Evolutionary conservation across 2,329 filamentous ascomycete genomes (phyloP).

Genomic region (Neonectria coccinea): DNA sequence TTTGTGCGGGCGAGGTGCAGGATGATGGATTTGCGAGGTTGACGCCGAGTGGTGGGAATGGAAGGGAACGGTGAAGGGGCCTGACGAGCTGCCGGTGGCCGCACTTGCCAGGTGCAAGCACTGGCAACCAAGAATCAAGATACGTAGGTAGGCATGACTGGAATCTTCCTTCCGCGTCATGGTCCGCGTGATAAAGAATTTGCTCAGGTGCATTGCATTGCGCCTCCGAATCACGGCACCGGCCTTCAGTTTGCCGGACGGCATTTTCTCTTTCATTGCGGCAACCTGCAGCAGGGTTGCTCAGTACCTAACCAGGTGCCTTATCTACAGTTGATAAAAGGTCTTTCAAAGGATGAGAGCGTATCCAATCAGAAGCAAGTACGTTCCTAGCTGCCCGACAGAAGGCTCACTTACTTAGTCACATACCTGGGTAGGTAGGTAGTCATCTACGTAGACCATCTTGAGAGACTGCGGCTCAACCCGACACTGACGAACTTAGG

Average conservation of each 20-base stretch:
- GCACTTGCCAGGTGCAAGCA: constrained; percentile 8
- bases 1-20: constrained; percentile 5
- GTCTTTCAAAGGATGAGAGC: too few species aligned
- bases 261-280: neutral
- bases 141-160: neutral
- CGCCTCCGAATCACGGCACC: neutral
- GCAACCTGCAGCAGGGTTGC: neutral
- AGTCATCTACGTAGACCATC: neutral
- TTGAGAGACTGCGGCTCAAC: neutral
- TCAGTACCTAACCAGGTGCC: neutral
- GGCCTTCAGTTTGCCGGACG: too few species aligned
- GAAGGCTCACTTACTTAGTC: neutral
- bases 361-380: neutral
- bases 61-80: constrained; percentile 3
- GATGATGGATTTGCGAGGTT: constrained; percentile 29
- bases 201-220: neutral
- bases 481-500: neutral
- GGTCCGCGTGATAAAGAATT: neutral
- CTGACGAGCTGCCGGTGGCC: neutral
- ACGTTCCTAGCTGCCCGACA: neutral
- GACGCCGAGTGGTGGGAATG: neutral
- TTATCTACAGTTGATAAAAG: neutral
- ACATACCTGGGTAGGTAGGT: too few species aligned
- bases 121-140: neutral
- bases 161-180: neutral